These are phyloP conservation scores for Stephanodiscus triporus DNA, from an alignment of 108 stramenopile species.

Conservation along the genomic window DNA sequence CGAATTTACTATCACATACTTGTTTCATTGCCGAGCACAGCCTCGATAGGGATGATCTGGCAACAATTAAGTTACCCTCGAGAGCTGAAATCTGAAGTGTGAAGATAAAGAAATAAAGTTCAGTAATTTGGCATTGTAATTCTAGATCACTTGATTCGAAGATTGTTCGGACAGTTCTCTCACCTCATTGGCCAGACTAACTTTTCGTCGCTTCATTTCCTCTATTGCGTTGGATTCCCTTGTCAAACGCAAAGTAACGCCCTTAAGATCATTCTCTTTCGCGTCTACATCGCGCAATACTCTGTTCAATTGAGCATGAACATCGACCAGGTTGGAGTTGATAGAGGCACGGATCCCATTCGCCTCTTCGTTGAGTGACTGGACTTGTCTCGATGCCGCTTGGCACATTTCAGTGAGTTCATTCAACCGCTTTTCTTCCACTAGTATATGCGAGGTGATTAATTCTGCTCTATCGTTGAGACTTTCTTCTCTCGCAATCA, in stretches of 20 bases:
- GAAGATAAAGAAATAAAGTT: not conserved
- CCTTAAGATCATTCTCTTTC: slow-evolving; percentile 26
- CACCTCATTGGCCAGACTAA: slow-evolving; percentile 27
- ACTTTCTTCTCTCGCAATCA: slow-evolving; percentile 19
- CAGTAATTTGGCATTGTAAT: not conserved
- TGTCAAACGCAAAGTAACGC: slow-evolving; percentile 21
- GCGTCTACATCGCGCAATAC: slow-evolving; percentile 22
- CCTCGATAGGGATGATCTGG: slow-evolving; percentile 18
- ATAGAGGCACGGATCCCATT: slow-evolving; percentile 21
- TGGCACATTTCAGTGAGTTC: slow-evolving; percentile 23
- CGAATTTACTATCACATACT: slow-evolving; percentile 29
- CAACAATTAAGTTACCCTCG: slow-evolving; percentile 25
- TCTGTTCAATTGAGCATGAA: slow-evolving; percentile 18
- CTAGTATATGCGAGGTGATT: slow-evolving; percentile 19
- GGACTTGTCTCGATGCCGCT: slow-evolving; percentile 24
- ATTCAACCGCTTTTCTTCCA: slow-evolving; percentile 29
- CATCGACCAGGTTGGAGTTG: slow-evolving; percentile 22
- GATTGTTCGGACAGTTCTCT: not conserved
- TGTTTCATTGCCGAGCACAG: slow-evolving; percentile 26
- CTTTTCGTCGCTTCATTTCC: slow-evolving; percentile 38
- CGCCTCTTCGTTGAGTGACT: slow-evolving; percentile 33
- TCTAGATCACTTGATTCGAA: not conserved
- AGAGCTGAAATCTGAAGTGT: slow-evolving; percentile 33
- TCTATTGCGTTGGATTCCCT: slow-evolving; percentile 28
- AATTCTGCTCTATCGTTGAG: slow-evolving; percentile 17